These are phyloP conservation scores for Phaeosphaeria sp. DNA, from an alignment of 2,329 filamentous ascomycete genomes.

Conservation along the genomic window DNA sequence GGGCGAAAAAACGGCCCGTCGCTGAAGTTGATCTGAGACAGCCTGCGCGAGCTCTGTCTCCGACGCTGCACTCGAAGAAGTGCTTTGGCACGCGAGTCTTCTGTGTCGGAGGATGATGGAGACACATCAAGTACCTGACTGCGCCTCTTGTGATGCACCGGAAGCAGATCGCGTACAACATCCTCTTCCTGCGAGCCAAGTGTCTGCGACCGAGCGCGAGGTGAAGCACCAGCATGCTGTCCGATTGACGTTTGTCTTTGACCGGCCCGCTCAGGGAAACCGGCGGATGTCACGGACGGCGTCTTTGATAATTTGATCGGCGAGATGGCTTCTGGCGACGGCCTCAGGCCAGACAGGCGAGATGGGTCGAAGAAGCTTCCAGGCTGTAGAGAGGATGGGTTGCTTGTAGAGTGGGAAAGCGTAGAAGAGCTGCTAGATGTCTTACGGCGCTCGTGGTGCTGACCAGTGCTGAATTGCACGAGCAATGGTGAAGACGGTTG, in stretches of 20 bases:
- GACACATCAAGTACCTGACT: slow-evolving; percentile 97
- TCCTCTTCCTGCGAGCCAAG: slow-evolving; percentile 94
- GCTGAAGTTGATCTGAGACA: slow-evolving; percentile 87
- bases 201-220: slow-evolving; percentile 81
- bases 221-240: slow-evolving; percentile 54
- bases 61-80: slow-evolving; percentile 90
- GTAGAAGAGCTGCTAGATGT: slow-evolving; percentile 88
- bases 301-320: slow-evolving; percentile 57
- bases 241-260: slow-evolving; percentile 42
- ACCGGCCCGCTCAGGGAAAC: slow-evolving; percentile 51
- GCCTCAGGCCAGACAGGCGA: slow-evolving; percentile 61
- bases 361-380: slow-evolving; percentile 75
- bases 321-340: slow-evolving; percentile 61
- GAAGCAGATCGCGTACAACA: slow-evolving; percentile 69
- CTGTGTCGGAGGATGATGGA: slow-evolving; percentile 95
- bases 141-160: slow-evolving; percentile 80
- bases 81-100: slow-evolving; percentile 89
- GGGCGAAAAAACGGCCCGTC: slow-evolving; percentile 88
- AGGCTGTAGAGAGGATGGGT: slow-evolving; percentile 67
- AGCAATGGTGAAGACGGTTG: slow-evolving; percentile 87
- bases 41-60: slow-evolving; percentile 90
- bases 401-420: slow-evolving; percentile 77
- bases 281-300: slow-evolving; percentile 52
- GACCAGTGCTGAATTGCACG: slow-evolving; percentile 92
- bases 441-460: slow-evolving; percentile 84